Evolutionary conservation across 352 stramenopile species (phyloP), one percentile per base, ranked within the genome.

Genomic region (Globisporangium paddicum): DNA sequence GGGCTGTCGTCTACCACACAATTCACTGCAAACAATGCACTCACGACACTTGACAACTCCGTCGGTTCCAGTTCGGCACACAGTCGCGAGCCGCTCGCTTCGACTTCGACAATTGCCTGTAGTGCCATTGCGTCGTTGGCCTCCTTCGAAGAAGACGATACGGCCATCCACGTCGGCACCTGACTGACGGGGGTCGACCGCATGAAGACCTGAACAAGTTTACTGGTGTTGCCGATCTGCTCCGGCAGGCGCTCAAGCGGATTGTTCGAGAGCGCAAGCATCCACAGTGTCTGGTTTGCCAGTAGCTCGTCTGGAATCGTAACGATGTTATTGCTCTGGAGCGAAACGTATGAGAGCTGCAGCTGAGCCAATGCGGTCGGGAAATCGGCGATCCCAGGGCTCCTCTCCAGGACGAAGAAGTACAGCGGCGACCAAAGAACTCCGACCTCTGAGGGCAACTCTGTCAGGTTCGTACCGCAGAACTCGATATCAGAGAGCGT

Each of bases 401-500:
- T 42, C 23, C 26, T 14, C 25, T 59, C 40, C 25, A 59, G 40
- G 11, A 40, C 30, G n/a, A 58, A 58, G 38, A 32, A 58, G 38
- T 41, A 41, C 7, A 58, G n/a, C 11, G 18, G 25, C 3, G 38
- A 19, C 38, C 52, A 50, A n/a, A 30, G 50, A 18, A 16, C 18
- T 4, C 23, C 25, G 16, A 42, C n/a, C 1, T 59, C 40, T 1
- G 14, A 65, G 45, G 4, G 77, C 65, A 34, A 81, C 19, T 7
- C 25, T 30, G 3, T 48, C 50, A 10, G 79, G 53, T 55, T 84
- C 3, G 73, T 72, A 1, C 68, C 62, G 9, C 59, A 69, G n/a
- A 86, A 60, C 38, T 79, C 64, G 28, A 86, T 62, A 37, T 82
- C 75, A 4, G 55, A 42, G 7, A 83, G 35, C 2, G 38, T 60